Percentiles rank a stretch among this genome's conserved stretches.
These are phyloP conservation scores for Glycine latifolia DNA, from an alignment of 306 rosid genomes.

Conservation along the genomic window DNA sequence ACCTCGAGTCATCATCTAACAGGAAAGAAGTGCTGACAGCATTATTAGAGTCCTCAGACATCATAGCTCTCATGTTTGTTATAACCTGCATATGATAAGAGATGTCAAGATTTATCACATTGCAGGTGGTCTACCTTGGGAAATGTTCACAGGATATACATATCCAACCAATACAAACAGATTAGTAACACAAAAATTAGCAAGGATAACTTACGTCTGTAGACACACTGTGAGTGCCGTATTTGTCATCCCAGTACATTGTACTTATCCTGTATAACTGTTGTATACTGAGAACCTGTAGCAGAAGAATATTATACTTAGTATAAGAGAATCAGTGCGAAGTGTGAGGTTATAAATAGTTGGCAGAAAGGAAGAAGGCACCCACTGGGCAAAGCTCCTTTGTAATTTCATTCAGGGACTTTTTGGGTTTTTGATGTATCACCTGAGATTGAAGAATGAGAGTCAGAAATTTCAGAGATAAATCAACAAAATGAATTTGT, in stretches of 20 bases:
- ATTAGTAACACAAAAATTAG: conserved; percentile 36
- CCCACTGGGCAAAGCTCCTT: conserved; percentile 98
- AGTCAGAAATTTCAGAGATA: conserved; percentile 25
- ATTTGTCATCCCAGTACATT: conserved; percentile 99
- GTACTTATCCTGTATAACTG: conserved; percentile 98
- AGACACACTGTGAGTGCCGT: conserved; percentile 98
- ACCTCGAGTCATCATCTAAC: conserved; percentile 98
- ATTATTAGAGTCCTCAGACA: conserved; percentile 92
- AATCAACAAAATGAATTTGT: conserved; percentile 17
- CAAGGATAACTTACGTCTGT: conserved; percentile 77
- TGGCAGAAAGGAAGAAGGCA: conserved; percentile 46
- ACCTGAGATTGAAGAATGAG: conserved; percentile 67
- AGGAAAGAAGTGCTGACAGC: conserved; percentile 98
- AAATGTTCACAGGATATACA: conserved; percentile 17
- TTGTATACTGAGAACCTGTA: conserved; percentile 97
- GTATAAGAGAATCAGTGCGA: conserved; percentile 33
- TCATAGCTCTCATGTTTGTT: conserved; percentile 88
- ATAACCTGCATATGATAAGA: conserved; percentile 65
- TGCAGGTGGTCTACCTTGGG: conserved; percentile 13
- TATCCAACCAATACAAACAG: conserved; percentile 20
- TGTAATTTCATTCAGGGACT: conserved; percentile 91
- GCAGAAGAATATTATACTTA: conserved; percentile 31
- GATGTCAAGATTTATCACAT: conserved; percentile 22
- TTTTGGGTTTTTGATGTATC: conserved; percentile 98
- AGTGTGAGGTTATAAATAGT: conserved; percentile 26